phyloP scores from a whole-genome alignment of 768 basidiomycete species.

The Inosperma sp. region DNA sequence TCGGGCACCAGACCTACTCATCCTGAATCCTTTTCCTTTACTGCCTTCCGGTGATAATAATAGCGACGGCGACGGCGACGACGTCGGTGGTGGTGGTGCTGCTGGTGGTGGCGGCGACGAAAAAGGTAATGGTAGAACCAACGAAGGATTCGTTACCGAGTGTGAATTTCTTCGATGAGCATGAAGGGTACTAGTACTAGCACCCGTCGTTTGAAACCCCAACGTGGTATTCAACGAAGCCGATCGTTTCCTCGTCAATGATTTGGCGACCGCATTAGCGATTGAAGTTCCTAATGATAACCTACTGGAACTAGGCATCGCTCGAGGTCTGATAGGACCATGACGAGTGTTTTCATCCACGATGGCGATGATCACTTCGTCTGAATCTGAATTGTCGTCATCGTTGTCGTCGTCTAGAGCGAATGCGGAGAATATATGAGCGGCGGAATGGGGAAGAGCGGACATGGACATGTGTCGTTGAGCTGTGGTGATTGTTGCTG shows the following conservation, averaged over 20 bases:
- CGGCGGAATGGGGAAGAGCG: conserved; percentile 10
- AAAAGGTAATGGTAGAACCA: not conserved
- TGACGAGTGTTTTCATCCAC: too few species aligned
- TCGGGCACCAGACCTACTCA: conserved; percentile 3
- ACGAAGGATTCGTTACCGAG: too few species aligned
- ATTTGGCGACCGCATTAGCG: conserved; percentile 8
- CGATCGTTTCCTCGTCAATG: conserved; percentile 4
- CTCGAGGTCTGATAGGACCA: conserved; percentile 15
- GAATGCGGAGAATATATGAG: conserved; percentile 16
- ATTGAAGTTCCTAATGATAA: conserved; percentile 7
- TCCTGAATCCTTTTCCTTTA: conserved; percentile 8
- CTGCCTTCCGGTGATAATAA: not conserved
- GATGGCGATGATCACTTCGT: too few species aligned
- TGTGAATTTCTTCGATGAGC: too few species aligned
- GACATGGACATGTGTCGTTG: conserved; percentile 23
- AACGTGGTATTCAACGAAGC: not conserved
- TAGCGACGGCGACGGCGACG: not conserved
- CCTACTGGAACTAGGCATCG: conserved; percentile 8
- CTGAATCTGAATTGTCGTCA: conserved; percentile 9
- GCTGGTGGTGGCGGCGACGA: not conserved
- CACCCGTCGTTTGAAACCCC: not conserved
- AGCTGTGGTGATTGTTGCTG: conserved; percentile 18
- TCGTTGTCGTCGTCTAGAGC: conserved; percentile 18
- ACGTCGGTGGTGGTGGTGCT: not conserved
- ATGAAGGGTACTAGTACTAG: not conserved